Evolutionary conservation across 1,139 yeast genomes (phyloP).

Genomic region (Blastobotrys illinoisensis): DNA sequence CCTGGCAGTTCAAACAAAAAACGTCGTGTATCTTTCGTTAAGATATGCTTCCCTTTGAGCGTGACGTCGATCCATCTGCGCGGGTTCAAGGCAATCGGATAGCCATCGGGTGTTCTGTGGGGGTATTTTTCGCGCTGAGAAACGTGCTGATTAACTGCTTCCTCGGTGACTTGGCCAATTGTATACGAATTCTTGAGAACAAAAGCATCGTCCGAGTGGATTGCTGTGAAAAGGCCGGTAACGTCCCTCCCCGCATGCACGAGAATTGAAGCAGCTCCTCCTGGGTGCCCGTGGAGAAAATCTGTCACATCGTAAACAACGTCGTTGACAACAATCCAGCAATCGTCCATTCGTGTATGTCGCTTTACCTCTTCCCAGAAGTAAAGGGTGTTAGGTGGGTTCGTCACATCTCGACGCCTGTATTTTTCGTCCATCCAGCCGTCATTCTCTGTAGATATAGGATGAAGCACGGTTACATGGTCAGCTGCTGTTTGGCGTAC

Average conservation of each 20-base stretch:
- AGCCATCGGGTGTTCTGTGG: background rate
- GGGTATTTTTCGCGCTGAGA: background rate
- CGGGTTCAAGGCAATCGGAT: background rate
- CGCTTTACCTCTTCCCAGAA: slow-evolving; percentile 43
- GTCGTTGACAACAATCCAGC: slow-evolving; percentile 58
- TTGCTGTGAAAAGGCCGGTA: background rate
- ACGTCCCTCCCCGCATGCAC: background rate
- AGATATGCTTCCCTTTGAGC: background rate
- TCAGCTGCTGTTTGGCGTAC: slow-evolving; percentile 7
- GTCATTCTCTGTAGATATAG: background rate
- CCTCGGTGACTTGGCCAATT: background rate
- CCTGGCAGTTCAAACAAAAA: slow-evolving; percentile 8
- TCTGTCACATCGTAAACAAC: slow-evolving; percentile 50
- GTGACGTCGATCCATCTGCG: background rate
- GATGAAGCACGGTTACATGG: background rate
- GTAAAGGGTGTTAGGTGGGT: background rate
- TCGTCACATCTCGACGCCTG: background rate
- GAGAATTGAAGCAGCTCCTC: slow-evolving; percentile 39
- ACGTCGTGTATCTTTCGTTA: slow-evolving; percentile 24
- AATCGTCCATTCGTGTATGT: slow-evolving; percentile 45
- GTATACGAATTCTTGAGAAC: background rate
- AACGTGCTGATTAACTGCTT: background rate
- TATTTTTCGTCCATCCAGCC: background rate
- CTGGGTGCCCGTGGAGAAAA: slow-evolving; percentile 52
- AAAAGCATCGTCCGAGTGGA: background rate